Percentiles rank a stretch among this genome's conserved stretches.
Evolutionary conservation across 495 filamentous ascomycete genomes (phyloP).

Genomic region (Daldinia caldariorum): DNA sequence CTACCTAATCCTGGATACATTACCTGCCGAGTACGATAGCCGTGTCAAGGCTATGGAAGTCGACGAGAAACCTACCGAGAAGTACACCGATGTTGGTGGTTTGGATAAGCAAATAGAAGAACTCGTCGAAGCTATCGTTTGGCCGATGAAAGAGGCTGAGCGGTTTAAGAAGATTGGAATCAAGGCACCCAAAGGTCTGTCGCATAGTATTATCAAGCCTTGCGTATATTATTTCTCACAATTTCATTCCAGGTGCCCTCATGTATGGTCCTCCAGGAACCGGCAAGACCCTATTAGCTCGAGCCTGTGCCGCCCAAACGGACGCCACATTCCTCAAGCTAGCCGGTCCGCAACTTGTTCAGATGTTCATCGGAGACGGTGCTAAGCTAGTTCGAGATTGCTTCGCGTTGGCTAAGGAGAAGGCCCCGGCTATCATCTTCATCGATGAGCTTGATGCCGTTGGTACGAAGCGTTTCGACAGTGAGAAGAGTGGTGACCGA

Average conservation of each 20-base stretch:
- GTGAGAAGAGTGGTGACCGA: slow-evolving; percentile 96
- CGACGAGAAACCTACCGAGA: slow-evolving; percentile 99
- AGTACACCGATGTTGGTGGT: slow-evolving; percentile 97
- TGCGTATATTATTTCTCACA: slow-evolving; percentile 39
- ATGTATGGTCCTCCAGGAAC: slow-evolving; percentile 99
- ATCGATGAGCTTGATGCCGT: slow-evolving; percentile 98
- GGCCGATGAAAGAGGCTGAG: slow-evolving; percentile 99
- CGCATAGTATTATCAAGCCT: neutral
- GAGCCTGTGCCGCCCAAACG: slow-evolving; percentile 96
- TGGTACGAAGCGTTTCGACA: slow-evolving; percentile 98
- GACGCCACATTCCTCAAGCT: slow-evolving; percentile 99
- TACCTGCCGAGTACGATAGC: slow-evolving; percentile 99
- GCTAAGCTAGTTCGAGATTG: slow-evolving; percentile 97
- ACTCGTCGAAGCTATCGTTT: slow-evolving; percentile 98
- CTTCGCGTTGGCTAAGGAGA: slow-evolving; percentile 97
- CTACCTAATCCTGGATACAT: slow-evolving; percentile 96
- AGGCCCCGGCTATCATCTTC: slow-evolving; percentile 98
- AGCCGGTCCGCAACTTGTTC: slow-evolving; percentile 96
- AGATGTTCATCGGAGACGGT: slow-evolving; percentile 99
- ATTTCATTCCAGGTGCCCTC: slow-evolving; percentile 73
- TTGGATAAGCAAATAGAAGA: slow-evolving; percentile 99
- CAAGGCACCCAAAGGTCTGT: slow-evolving; percentile 97
- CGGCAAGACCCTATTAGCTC: slow-evolving; percentile 95
- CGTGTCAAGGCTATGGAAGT: slow-evolving; percentile 99
- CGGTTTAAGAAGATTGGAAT: slow-evolving; percentile 99